Base-by-base conservation (phyloP, 2,329 filamentous ascomycete species). In the Paecilomyces formosus region DNA sequence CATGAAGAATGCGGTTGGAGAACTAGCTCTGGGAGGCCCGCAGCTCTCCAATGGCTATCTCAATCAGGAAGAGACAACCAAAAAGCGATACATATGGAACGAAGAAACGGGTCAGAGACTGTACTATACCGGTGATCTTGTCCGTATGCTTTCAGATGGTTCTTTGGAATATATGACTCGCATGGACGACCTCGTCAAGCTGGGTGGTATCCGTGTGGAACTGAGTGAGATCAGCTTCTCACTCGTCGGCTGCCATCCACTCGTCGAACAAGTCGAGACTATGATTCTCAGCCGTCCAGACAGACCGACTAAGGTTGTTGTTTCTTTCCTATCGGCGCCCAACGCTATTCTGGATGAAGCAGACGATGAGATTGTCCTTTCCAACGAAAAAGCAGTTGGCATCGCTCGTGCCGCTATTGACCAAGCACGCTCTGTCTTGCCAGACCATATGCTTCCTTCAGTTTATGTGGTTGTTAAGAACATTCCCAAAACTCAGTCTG, bases 121-220 rank as follows among this genome's bases (percentile, higher is more conserved):
- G 9, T 75, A 75, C 56, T 67, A 68, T n/a, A 73, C 71, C 0
- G 72, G 72, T 39, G 71, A 73, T 54, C 58, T 70, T 12, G 70
- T 69, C 11, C 57, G 66, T 3, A 66, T 68, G 64, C 64, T 67
- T 52, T 33, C 59, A 3, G 65, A 68, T 57, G 65, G 65, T 2
- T 65, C 64, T 3, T 56, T 70, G 39, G 65, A 67, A 31, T 70
- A 66, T 39, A 62, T 70, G 39, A 65, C 63, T 33, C 67, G 68
- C 28, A 63, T 65, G 11, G 68, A 70, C 58, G 64, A 67, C 28
- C 55, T 67, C 56, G 63, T 70, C 50, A 70, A 70, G 53, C 57
- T 70, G 28, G 62, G 63, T 11, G 68, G 68, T 26, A 67, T 68
- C 33, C 56, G 68, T 24, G 61, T 70, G 22, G 69, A 71, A 56